Base-by-base conservation (phyloP, 257 asterid species). In the Capsicum chinense region DNA sequence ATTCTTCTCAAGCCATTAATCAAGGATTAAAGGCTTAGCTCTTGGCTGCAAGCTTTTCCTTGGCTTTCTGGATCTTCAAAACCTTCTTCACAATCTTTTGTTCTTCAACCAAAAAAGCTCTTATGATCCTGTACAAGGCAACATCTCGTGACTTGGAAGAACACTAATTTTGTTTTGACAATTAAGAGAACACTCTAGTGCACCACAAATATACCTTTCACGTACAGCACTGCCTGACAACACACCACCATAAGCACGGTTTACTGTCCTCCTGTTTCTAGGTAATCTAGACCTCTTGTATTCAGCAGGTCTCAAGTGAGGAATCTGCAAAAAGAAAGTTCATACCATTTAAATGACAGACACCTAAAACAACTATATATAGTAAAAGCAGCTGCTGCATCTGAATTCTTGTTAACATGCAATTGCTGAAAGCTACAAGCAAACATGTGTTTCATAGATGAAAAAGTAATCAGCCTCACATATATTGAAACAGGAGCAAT, bases 71-170 rank as follows among this genome's bases (percentile, higher is more conserved):
- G 68, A 93, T 93, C 95, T 93, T 92, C 94, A 94, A 85, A 35
- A 93, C 97, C 90, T 92, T 93, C 92, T 93, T 93, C 85, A 93
- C 97, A 6, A 93, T 93, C 90, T 93, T 93, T 62, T 92, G 95
- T 67, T 92, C 95, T 84, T 92, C 94, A 39, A 94, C 93, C 84
- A 94, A 89, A 89, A 94, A 94, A 67, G 98, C 97, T 86, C 98
- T 85, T 42, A 92, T 91, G 88, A 92, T 94, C 91, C 98, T 94
- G 19, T 21, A 56, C 84, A 82, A 58, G 17, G 33, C 52, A 14
- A 8, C 39, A 66, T 4, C 59, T 5, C 13, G 35, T 33, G n/a
- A 33, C 67, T 9, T 10, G 2, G 0, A 66, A 48, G 3, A 52
- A 50, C 33, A 0, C 64, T 54, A 78, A 13, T 50, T 50, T 26